Evolutionary conservation across 257 asterid species (phyloP).

Genomic region (Salvia splendens): DNA sequence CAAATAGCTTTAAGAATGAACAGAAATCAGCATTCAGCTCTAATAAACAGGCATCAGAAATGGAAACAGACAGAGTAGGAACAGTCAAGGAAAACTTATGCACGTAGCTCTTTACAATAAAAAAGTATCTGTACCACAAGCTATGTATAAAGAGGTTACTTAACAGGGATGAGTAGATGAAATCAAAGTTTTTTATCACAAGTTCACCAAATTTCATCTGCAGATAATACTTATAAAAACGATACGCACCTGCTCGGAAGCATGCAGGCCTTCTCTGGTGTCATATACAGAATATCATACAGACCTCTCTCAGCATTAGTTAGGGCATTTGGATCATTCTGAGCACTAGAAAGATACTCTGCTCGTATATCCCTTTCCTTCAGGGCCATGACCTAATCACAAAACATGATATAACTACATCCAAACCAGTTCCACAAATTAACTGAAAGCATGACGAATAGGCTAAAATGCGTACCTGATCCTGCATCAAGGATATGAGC

Average conservation of each 20-base stretch:
- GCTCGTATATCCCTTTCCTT: conserved; percentile 84
- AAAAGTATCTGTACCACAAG: conserved; percentile 2
- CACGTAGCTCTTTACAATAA: neutral
- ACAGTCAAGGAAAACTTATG: neutral
- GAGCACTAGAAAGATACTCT: conserved; percentile 90
- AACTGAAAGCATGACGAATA: conserved; percentile 6
- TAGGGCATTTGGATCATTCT: conserved; percentile 55
- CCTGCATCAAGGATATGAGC: conserved; percentile 94
- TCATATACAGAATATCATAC: conserved; percentile 72
- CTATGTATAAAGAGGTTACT: neutral
- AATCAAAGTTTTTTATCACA: too few relatives aligned
- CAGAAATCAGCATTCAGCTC: conserved; percentile 1
- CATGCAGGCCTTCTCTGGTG: conserved; percentile 80
- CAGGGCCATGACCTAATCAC: conserved; percentile 79
- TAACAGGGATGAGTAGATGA: neutral
- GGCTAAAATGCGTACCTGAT: conserved; percentile 58
- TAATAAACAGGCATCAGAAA: neutral
- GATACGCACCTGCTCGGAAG: conserved; percentile 57
- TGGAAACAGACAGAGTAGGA: neutral
- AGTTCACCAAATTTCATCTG: conserved; percentile 17
- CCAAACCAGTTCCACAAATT: conserved; percentile 14
- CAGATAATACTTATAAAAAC: neutral
- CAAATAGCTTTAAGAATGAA: neutral
- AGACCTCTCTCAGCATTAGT: conserved; percentile 69
- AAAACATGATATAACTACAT: conserved; percentile 7